Percentiles rank a stretch among this genome's conserved stretches.
Conservation (phyloP, 768 basidiomycete genomes). For the Suillus tomentosus region DNA sequence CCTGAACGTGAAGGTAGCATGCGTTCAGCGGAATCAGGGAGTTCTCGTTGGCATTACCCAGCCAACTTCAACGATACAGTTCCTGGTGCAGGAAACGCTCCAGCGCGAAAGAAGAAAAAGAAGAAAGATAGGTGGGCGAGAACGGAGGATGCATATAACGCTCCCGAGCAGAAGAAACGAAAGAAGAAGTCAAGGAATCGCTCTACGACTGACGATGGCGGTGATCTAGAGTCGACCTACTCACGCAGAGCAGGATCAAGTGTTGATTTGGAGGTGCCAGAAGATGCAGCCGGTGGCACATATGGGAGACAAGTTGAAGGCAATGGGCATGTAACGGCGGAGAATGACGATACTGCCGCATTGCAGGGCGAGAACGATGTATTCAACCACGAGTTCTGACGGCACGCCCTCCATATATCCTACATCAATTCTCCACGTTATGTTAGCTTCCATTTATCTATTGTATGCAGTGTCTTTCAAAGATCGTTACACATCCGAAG, state of each 20-base stretch:
- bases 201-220: slow-evolving; percentile 40
- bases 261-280: slow-evolving; percentile 54
- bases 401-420: background rate
- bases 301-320: slow-evolving; percentile 40
- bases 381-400: slow-evolving; percentile 68
- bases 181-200: slow-evolving; percentile 65
- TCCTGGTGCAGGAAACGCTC: slow-evolving; percentile 41
- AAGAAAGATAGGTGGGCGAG: slow-evolving; percentile 90
- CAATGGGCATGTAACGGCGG: slow-evolving; percentile 17
- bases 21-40: slow-evolving; percentile 37
- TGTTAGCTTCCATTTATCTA: background rate
- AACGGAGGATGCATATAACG: slow-evolving; percentile 79
- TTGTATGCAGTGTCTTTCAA: background rate
- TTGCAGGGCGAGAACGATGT: slow-evolving; percentile 42
- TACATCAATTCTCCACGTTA: background rate
- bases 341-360: slow-evolving; percentile 17
- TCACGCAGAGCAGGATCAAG: slow-evolving; percentile 38
- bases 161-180: slow-evolving; percentile 50
- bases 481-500: background rate
- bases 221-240: slow-evolving; percentile 33
- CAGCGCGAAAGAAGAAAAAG: slow-evolving; percentile 63
- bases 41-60: slow-evolving; percentile 81
- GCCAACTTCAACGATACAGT: slow-evolving; percentile 74
- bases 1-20: slow-evolving; percentile 38
- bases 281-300: slow-evolving; percentile 70